A percentile compares a stretch with the other conserved stretches of the same genome.
phyloP scores from a whole-genome alignment of 768 basidiomycete genomes.

The Trametes sanguinea region DNA sequence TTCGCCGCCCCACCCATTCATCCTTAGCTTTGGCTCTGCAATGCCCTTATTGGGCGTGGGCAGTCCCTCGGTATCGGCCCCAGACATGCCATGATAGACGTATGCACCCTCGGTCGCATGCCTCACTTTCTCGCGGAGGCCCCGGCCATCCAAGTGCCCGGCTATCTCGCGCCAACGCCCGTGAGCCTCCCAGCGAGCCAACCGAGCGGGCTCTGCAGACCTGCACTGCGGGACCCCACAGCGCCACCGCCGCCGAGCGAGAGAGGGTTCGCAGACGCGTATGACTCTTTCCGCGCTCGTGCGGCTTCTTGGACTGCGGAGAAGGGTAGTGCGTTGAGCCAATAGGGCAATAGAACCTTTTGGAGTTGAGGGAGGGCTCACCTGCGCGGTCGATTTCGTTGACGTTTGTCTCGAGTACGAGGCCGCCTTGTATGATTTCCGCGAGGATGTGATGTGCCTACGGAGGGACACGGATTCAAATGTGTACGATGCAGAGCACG shows the following conservation, averaged over 20 bases:
- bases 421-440: constrained; percentile 96
- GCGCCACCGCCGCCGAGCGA: constrained; percentile 57
- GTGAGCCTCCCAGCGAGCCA: constrained; percentile 79
- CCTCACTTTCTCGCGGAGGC: neutral
- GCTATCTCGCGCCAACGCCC: constrained; percentile 56
- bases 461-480: neutral
- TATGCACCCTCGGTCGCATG: neutral
- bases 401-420: constrained; percentile 94
- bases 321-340: neutral
- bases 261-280: constrained; percentile 78
- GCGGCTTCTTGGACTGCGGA: constrained; percentile 66
- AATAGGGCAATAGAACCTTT: neutral
- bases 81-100: neutral
- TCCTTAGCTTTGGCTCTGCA: constrained; percentile 2
- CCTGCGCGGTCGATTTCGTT: constrained; percentile 78
- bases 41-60: constrained; percentile 12
- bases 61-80: constrained; percentile 12
- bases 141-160: neutral
- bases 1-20: neutral
- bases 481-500: neutral
- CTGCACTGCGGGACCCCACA: constrained; percentile 59
- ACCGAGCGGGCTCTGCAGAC: constrained; percentile 70
- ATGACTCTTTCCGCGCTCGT: constrained; percentile 76
- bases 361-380: constrained; percentile 36
- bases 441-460: constrained; percentile 93